Percentiles rank a stretch among this genome's conserved stretches.
Conservation (phyloP, 2,329 filamentous ascomycete species). For the Ambrosiella beaveri region DNA sequence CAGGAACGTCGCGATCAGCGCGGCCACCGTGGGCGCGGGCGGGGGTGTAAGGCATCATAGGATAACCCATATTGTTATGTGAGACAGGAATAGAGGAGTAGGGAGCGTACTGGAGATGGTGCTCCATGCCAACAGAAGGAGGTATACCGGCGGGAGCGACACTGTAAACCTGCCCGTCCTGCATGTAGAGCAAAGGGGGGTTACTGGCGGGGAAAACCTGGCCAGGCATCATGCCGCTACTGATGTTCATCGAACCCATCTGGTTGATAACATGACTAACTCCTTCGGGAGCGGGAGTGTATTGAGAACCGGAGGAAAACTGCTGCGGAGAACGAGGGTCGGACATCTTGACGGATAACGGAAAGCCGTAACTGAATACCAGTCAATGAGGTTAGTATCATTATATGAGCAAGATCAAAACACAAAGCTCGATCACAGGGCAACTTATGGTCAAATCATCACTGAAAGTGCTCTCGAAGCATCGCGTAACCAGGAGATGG, state of each 20-base stretch:
- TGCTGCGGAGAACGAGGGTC: neutral
- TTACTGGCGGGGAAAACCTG: slow-evolving; percentile 5
- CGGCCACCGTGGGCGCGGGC: slow-evolving; percentile 34
- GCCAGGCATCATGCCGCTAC: slow-evolving; percentile 13
- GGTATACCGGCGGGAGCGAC: slow-evolving; percentile 14
- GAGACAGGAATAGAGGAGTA: slow-evolving; percentile 18
- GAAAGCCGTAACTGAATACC: neutral
- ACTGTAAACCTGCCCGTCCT: slow-evolving; percentile 25
- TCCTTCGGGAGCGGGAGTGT: neutral
- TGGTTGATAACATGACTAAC: slow-evolving; percentile 11
- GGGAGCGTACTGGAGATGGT: slow-evolving; percentile 1
- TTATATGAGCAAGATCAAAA: too few relatives aligned
- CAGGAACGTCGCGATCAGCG: slow-evolving; percentile 35
- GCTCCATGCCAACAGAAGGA: neutral
- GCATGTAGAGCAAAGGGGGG: slow-evolving; percentile 16
- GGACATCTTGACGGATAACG: neutral
- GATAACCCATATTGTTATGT: slow-evolving; percentile 20
- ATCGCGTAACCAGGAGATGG: neutral
- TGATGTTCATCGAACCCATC: slow-evolving; percentile 20
- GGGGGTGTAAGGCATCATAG: slow-evolving; percentile 34
- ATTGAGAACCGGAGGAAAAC: neutral
- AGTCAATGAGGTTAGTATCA: neutral
- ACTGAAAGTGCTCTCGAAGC: neutral
- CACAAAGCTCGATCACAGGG: too few relatives aligned
- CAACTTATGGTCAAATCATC: too few relatives aligned